phyloP scores from a whole-genome alignment of 2,329 filamentous ascomycete species.

The Cordyceps pruinosa region DNA sequence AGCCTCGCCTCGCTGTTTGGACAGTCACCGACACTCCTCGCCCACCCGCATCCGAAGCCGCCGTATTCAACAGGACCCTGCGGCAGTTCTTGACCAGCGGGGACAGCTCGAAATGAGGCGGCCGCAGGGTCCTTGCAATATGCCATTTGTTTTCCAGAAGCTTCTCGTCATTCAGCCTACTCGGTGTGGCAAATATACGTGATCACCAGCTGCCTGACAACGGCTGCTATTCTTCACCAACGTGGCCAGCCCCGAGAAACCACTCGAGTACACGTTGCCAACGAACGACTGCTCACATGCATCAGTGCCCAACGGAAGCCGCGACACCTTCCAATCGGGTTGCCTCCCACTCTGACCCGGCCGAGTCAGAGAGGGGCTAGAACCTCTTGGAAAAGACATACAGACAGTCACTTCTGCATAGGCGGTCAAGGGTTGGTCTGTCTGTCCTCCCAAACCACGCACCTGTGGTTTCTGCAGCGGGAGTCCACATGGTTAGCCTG shows the following conservation, averaged over 20 bases:
- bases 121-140: background rate
- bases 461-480: conserved; percentile 1
- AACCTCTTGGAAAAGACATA: background rate
- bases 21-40: too few species aligned
- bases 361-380: conserved; percentile 1
- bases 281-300: background rate
- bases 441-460: background rate
- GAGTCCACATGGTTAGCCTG: background rate
- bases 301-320: conserved; percentile 1
- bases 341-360: background rate
- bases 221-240: too few species aligned
- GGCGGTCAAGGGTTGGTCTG: conserved; percentile 2
- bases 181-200: too few species aligned
- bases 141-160: background rate
- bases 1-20: background rate
- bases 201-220: too few species aligned
- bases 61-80: background rate
- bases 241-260: background rate
- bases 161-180: background rate
- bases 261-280: background rate
- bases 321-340: background rate
- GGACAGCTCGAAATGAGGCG: background rate
- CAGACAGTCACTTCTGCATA: background rate
- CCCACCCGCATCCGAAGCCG: background rate
- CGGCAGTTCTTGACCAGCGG: background rate